Base-by-base conservation (phyloP, 345 rosid species). In the Firmiana major region DNA sequence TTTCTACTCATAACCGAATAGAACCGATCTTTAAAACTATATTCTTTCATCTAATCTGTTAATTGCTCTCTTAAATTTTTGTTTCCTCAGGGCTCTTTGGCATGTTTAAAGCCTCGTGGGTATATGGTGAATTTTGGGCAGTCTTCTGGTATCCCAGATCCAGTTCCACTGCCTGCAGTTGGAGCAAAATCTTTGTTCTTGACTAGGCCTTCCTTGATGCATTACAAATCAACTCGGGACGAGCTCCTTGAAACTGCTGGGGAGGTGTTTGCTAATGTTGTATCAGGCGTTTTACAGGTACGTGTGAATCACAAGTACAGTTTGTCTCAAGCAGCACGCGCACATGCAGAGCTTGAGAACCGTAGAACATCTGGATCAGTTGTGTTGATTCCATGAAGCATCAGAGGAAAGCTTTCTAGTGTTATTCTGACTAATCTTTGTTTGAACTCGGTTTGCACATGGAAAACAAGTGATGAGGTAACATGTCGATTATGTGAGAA, bases 101-200 rank as follows among this genome's bases (percentile, higher is more conserved):
- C 82, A 2, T 91, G 97, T 88, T 85, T 93, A 74, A 93, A 89
- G 87, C 71, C 65, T 60, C 87, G 93, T 3, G 97, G 99, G 28
- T 88, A 87, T 86, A 87, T 92, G 97, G 97, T 96, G 85, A 86
- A 89, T 75, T 93, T 88, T 58, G 97, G 99, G 69, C 94, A 91
- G 82, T 93, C 98, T 49, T 96, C 99, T 0, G 98, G 99, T 34
- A 12, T 77, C 13, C 92, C 88, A 8, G 97, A 96, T 77, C 95
- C 98, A 7, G 71, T 92, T 80, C 92, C 95, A 40, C 63, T 93
- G 71, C 83, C 97, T 28, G 94, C 91, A n/a, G 89, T 93, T 7
- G 89, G 85, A 6, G 77, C 93, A 5, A 96, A 92, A 75, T 86
- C 91, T 0, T 85, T 96, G 80, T 96, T 87, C 89, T 83, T 96